A percentile compares a stretch with the other conserved stretches of the same genome.
Evolutionary conservation across 148 eudicot genomes (phyloP).

Genomic region (Simmondsia chinensis): DNA sequence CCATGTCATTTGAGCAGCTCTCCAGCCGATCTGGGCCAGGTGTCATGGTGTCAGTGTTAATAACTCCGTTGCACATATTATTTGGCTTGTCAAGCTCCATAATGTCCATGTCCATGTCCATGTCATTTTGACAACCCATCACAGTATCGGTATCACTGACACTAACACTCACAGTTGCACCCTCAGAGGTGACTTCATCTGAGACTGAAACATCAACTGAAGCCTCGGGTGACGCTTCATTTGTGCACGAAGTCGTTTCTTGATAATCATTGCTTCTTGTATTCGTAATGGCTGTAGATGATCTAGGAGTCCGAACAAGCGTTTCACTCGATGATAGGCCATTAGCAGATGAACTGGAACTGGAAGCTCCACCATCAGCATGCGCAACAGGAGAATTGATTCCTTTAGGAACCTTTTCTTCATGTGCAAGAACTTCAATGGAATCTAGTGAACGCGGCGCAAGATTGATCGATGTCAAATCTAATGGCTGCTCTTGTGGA

Average conservation of each 20-base stretch:
- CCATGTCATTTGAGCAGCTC: no score
- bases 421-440: slow-evolving; percentile 4
- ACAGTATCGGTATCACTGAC: no score
- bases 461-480: neutral
- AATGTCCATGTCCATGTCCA: no score
- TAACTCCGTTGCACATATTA: no score
- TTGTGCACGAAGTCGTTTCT: neutral
- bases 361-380: neutral
- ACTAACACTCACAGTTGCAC: neutral
- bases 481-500: neutral
- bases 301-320: neutral
- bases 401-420: neutral
- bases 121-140: no score
- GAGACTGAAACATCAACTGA: neutral
- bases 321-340: neutral
- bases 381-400: neutral
- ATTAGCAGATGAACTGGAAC: neutral
- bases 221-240: neutral
- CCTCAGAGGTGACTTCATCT: neutral
- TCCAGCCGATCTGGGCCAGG: no score
- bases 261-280: neutral
- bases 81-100: no score
- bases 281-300: neutral
- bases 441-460: slow-evolving; percentile 9
- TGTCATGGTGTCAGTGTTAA: no score